Base-by-base conservation (phyloP, 192 early-diverging fungal genomes). In the Tieghemiomyces parasiticus region DNA sequence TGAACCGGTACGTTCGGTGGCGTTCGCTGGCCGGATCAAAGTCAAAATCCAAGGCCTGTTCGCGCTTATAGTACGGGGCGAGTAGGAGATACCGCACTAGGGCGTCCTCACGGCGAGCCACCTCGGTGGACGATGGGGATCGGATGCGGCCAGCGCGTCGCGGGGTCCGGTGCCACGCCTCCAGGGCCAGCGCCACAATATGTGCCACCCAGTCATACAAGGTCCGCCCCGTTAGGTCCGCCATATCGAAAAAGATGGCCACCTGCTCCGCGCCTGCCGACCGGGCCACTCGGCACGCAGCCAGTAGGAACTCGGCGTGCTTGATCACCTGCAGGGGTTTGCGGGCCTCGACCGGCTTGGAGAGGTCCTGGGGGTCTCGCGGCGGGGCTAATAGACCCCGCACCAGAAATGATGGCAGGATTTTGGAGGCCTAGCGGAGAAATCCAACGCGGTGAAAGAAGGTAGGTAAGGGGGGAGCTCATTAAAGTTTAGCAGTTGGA, bases 261-360 rank as follows among this genome's bases (percentile, higher is more conserved):
- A 35, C 54, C 24, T 56, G 30, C 33, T 34, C 54, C 20, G 34
- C 54, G 6, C 54, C 54, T 24, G 54, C 14, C 31, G 54, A 56
- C 30, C 54, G 54, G 6, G 54, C 28, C 31, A 56, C 54, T 2
- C 54, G 54, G 34, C 54, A 56, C 16, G 54, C 32, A 16, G 54
- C 54, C 12, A 29, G 34, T 34, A 56, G 24, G 19, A 56, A 35
- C 29, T 30, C 16, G 30, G 30, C 2, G 19, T 33, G 33, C 13
- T 35, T 16, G 33, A 56, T 33, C 16, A 31, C 16, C 33, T 56
- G 30, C 24, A 12, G 3, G 54, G 30, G 31, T 34, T 33, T 29
- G 24, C 20, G 16, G 0, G 28, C 16, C 14, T 20, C 31, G 1
- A 4, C 9, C 13, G 28, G 20, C 19, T 33, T 32, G 3, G 54